phyloP scores from a whole-genome alignment of 1,284 basidiomycete species.

The Sanghuangporus weigelae region DNA sequence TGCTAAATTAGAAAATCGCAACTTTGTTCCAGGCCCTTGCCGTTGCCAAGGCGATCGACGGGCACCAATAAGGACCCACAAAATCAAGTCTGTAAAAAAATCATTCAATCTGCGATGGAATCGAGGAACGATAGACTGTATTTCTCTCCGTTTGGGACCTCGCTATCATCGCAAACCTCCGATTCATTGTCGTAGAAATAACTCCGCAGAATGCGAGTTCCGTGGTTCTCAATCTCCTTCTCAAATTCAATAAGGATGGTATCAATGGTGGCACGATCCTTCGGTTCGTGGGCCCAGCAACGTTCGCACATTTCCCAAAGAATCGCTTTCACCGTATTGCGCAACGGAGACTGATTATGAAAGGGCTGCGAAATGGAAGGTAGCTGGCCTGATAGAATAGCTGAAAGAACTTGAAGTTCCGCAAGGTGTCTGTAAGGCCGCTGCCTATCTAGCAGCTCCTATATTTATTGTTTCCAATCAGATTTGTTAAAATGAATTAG shows the following conservation, averaged over 20 bases:
- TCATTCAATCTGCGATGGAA: no score
- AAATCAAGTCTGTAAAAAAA: no score
- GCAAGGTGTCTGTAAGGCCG: not conserved
- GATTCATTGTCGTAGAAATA: not conserved
- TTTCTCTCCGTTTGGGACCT: no score
- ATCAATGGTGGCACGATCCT: not conserved
- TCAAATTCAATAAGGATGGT: not conserved
- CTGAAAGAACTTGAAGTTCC: not conserved
- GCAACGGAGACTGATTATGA: not conserved
- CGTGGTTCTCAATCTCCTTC: not conserved
- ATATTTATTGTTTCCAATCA: not conserved
- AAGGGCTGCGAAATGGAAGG: not conserved
- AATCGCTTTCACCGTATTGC: not conserved
- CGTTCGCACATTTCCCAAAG: not conserved
- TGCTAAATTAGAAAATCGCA: no score
- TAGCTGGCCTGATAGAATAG: not conserved
- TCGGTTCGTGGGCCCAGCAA: constrained; percentile 6
- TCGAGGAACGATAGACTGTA: no score
- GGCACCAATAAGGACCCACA: no score
- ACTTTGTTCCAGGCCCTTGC: no score
- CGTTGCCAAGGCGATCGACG: no score
- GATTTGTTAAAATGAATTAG: no score
- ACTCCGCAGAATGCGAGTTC: not conserved
- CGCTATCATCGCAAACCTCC: no score
- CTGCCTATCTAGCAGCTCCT: not conserved